Evolutionary conservation across 2,329 filamentous ascomycete genomes (phyloP), one percentile per base, ranked within the genome.

Genomic region (Aspergillus neotritici): DNA sequence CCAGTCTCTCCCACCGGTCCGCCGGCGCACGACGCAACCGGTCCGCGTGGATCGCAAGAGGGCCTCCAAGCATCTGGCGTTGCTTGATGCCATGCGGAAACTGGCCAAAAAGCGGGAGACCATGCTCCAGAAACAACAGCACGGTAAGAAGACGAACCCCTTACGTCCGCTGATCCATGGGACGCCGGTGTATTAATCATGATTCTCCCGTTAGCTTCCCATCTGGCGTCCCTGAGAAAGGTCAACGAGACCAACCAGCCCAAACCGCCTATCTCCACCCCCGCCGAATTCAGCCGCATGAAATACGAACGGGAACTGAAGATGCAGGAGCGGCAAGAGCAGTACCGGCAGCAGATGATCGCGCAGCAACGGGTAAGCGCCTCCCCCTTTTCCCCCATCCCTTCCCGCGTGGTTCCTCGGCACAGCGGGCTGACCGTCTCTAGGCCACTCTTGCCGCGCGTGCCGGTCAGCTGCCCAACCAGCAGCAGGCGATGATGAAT

Each of bases 11-110:
- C 63, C 78, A 14, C 72, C 78, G 16, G 66, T 76, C 40, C 71
- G 87, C 45, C 77, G 88, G 49, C 79, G 84, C 21, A 94, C 87
- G 0, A 82, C 84, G 1, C 75, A 77, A 45, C 90, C 91, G 3
- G 71, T 93, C 28, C 79, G 87, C 40, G 91, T 98, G 5, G 91
- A 97, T 59, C 81, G 90, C 49, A 81, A 90, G 43, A 83, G 87
- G 51, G 87, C 88, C 51, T 86, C 89, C 50, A 87, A 89, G 60
- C 87, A 96, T 60, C 73, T 97, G 44, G 86, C 86, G 35, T 76
- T 97, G 57, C 83, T 98, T 53, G 91, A 97, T 66, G 87, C 87
- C 3, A 96, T 97, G 87, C 81, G 90, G 33, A 98, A 97, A 64
- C 67, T 95, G 37, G 90, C 90, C 1, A 94, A 95, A 74, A 97